Conservation (phyloP, 306 rosid genomes). For the Calophaca sinica region DNA sequence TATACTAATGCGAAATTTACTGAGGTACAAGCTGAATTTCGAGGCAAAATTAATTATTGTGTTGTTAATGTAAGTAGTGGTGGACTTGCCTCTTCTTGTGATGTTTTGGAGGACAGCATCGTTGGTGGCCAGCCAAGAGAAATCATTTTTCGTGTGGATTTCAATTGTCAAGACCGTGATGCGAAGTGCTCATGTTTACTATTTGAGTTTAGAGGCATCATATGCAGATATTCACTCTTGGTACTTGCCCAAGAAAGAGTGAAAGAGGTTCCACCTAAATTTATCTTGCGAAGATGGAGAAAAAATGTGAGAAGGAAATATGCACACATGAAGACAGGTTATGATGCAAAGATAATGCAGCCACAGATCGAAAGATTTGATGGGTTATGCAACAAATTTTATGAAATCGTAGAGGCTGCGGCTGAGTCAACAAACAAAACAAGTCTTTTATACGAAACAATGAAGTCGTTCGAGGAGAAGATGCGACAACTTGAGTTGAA, state of each 20-base stretch:
- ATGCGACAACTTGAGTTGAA: too few relatives aligned
- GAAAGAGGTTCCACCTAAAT: background rate
- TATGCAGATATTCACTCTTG: background rate
- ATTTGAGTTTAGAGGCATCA: background rate
- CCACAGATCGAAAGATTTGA: background rate
- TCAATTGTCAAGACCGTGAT: background rate
- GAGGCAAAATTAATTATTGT: too few relatives aligned
- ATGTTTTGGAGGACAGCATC: background rate
- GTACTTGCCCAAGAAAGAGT: background rate
- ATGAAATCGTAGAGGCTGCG: background rate
- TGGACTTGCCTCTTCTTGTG: too few relatives aligned
- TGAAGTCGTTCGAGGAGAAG: too few relatives aligned
- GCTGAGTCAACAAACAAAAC: background rate
- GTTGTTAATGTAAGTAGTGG: too few relatives aligned
- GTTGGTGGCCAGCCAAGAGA: background rate
- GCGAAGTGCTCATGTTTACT: background rate
- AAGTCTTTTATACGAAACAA: too few relatives aligned
- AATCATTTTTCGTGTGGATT: background rate
- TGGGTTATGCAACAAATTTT: background rate
- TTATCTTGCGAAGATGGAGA: background rate
- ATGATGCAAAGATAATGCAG: background rate
- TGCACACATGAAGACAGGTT: background rate
- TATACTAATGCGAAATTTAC: too few relatives aligned
- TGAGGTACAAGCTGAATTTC: too few relatives aligned
- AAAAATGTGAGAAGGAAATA: background rate